A percentile compares a stretch with the other conserved stretches of the same genome.
Evolutionary conservation across 2,329 filamentous ascomycete species (phyloP).

Genomic region (Alternaria consortialis): DNA sequence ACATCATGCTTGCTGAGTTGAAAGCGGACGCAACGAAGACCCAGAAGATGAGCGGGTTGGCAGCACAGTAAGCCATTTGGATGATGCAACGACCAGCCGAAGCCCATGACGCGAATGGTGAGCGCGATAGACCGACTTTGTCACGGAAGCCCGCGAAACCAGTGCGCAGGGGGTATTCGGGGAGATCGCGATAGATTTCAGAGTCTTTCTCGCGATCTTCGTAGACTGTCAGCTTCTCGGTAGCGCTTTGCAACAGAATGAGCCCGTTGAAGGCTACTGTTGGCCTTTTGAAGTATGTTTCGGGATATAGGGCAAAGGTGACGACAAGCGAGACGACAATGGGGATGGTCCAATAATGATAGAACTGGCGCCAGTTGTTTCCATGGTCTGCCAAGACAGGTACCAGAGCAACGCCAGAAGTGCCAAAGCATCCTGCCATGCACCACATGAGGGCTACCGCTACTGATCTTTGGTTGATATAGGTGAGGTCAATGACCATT

Average conservation of each 20-base stretch:
- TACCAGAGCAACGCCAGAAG: slow-evolving; percentile 33
- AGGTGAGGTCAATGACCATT: slow-evolving; percentile 52
- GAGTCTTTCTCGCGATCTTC: slow-evolving; percentile 43
- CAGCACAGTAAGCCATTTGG: slow-evolving; percentile 40
- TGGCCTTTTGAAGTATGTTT: slow-evolving; percentile 55
- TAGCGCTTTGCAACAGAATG: slow-evolving; percentile 50
- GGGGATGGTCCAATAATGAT: slow-evolving; percentile 42
- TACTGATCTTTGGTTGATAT: slow-evolving; percentile 50
- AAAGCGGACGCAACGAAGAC: slow-evolving; percentile 35
- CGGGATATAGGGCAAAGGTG: slow-evolving; percentile 46
- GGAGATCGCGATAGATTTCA: slow-evolving; percentile 36
- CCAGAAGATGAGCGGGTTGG: slow-evolving; percentile 47
- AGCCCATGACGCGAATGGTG: slow-evolving; percentile 37
- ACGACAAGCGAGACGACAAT: slow-evolving; percentile 36
- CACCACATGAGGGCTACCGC: slow-evolving; percentile 50
- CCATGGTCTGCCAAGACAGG: slow-evolving; percentile 39
- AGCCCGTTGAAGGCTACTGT: slow-evolving; percentile 55
- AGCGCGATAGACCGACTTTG: slow-evolving; percentile 31
- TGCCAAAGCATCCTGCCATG: slow-evolving; percentile 35
- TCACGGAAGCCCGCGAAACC: slow-evolving; percentile 21
- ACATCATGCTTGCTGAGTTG: slow-evolving; percentile 43
- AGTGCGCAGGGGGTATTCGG: slow-evolving; percentile 21
- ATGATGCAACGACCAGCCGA: slow-evolving; percentile 35
- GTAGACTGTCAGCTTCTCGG: slow-evolving; percentile 53
- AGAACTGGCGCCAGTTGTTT: slow-evolving; percentile 47